Percentiles rank a stretch among this genome's conserved stretches.
Evolutionary conservation across 495 filamentous ascomycete species (phyloP).

Genomic region (Aspergillus asperescens): DNA sequence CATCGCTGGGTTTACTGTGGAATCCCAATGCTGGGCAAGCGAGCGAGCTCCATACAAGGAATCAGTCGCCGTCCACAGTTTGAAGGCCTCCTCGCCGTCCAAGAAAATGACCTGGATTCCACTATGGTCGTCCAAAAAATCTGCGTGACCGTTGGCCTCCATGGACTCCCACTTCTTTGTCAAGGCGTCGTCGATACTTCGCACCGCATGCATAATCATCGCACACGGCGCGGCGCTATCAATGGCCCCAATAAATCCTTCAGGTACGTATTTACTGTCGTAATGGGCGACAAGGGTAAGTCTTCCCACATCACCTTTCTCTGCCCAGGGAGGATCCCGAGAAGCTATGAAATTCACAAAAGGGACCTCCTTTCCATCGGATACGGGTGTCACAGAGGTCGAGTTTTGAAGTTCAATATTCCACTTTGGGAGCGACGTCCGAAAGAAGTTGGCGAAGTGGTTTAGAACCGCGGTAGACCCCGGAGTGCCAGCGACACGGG

Average conservation of each 20-base stretch:
- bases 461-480: slow-evolving; percentile 68
- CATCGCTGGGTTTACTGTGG: slow-evolving; percentile 56
- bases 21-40: slow-evolving; percentile 71
- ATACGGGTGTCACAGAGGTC: slow-evolving; percentile 70
- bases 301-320: slow-evolving; percentile 65
- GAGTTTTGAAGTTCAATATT: slow-evolving; percentile 78
- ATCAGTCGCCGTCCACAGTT: slow-evolving; percentile 69
- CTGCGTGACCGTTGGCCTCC: slow-evolving; percentile 49
- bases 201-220: slow-evolving; percentile 79
- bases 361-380: slow-evolving; percentile 61
- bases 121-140: slow-evolving; percentile 59
- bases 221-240: slow-evolving; percentile 94
- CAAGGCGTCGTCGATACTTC: slow-evolving; percentile 72
- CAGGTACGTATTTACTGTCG: slow-evolving; percentile 74
- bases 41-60: slow-evolving; percentile 83
- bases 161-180: slow-evolving; percentile 75
- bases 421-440: slow-evolving; percentile 69
- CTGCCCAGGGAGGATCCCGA: slow-evolving; percentile 82
- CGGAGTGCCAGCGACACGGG: slow-evolving; percentile 81
- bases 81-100: slow-evolving; percentile 93
- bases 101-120: slow-evolving; percentile 87
- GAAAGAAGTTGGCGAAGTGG: slow-evolving; percentile 82
- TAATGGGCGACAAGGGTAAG: slow-evolving; percentile 92
- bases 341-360: slow-evolving; percentile 83
- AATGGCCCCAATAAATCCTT: slow-evolving; percentile 88